phyloP scores from a whole-genome alignment of 371 early-diverging fungal species.

The Mortierella sp. region DNA sequence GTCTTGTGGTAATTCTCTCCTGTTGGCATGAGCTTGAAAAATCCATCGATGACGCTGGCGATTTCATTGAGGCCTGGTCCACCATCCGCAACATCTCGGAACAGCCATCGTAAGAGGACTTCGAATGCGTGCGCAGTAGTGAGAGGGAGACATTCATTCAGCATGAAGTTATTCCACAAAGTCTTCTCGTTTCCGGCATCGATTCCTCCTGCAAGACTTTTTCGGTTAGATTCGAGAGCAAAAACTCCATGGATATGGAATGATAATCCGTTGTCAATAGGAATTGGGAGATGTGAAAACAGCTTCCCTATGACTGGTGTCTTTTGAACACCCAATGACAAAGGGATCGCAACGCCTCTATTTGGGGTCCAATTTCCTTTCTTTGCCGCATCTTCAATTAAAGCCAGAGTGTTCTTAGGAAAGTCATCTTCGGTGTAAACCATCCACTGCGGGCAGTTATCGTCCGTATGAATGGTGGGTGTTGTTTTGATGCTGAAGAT shows the following conservation, averaged over 20 bases:
- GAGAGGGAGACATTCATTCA: not conserved
- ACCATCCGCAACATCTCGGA: no score
- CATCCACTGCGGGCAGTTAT: no score
- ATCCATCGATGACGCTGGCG: not conserved
- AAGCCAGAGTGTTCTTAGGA: no score
- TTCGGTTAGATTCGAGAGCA: slow-evolving; percentile 36
- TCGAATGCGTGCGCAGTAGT: not conserved
- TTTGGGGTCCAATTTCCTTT: no score
- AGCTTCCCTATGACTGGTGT: no score
- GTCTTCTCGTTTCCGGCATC: not conserved
- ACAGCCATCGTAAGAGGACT: not conserved
- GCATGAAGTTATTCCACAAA: slow-evolving; percentile 15
- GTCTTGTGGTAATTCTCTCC: not conserved
- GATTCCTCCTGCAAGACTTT: slow-evolving; percentile 6
- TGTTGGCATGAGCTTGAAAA: not conserved
- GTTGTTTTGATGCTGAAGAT: no score
- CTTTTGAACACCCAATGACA: no score
- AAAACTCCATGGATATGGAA: slow-evolving; percentile 49
- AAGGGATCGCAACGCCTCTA: no score
- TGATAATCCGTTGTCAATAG: slow-evolving; percentile 25
- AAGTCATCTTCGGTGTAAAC: no score
- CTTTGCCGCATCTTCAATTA: no score
- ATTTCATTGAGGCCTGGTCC: not conserved
- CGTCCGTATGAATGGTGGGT: no score
- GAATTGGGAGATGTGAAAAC: slow-evolving; percentile 32